Evolutionary conservation across 2,329 filamentous ascomycete species (phyloP).

Genomic region (Gliomastix tumulicola): DNA sequence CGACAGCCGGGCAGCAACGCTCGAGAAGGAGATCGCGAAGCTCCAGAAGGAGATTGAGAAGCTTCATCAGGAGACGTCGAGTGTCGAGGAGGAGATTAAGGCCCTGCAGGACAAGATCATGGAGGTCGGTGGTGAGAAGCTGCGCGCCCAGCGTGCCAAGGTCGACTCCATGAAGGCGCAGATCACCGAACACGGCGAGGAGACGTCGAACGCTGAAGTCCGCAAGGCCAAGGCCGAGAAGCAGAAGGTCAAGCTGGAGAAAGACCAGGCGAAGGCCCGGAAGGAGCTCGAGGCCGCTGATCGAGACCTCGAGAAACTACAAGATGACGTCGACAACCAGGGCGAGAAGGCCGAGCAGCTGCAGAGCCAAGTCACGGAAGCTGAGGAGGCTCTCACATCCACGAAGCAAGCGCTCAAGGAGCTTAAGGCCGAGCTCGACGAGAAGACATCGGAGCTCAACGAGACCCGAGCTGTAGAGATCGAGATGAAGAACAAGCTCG

Average conservation of each 20-base stretch:
- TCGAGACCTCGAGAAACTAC: slow-evolving; percentile 68
- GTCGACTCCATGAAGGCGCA: slow-evolving; percentile 86
- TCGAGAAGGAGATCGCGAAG: slow-evolving; percentile 72
- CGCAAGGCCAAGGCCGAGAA: slow-evolving; percentile 91
- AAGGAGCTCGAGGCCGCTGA: slow-evolving; percentile 70
- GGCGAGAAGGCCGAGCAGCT: slow-evolving; percentile 67
- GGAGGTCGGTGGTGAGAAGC: slow-evolving; percentile 91
- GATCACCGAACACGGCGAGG: slow-evolving; percentile 72
- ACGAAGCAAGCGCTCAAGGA: slow-evolving; percentile 76
- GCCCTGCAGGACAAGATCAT: slow-evolving; percentile 93
- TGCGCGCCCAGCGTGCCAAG: slow-evolving; percentile 83
- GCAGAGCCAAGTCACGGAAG: slow-evolving; percentile 69
- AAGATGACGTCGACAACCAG: slow-evolving; percentile 73
- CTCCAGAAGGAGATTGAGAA: slow-evolving; percentile 74
- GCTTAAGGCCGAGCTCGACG: slow-evolving; percentile 80
- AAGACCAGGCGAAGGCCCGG: slow-evolving; percentile 69
- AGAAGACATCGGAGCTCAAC: slow-evolving; percentile 79
- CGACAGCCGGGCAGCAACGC: slow-evolving; percentile 60
- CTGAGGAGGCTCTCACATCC: slow-evolving; percentile 66
- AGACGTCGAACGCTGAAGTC: slow-evolving; percentile 80
- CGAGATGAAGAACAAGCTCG: slow-evolving; percentile 96
- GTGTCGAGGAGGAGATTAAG: slow-evolving; percentile 89
- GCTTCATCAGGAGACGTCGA: slow-evolving; percentile 77
- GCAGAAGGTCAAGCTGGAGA: slow-evolving; percentile 78
- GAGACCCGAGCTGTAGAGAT: slow-evolving; percentile 86